Evolutionary conservation across 2,329 filamentous ascomycete genomes (phyloP).

Genomic region (Pseudonectria buxi): DNA sequence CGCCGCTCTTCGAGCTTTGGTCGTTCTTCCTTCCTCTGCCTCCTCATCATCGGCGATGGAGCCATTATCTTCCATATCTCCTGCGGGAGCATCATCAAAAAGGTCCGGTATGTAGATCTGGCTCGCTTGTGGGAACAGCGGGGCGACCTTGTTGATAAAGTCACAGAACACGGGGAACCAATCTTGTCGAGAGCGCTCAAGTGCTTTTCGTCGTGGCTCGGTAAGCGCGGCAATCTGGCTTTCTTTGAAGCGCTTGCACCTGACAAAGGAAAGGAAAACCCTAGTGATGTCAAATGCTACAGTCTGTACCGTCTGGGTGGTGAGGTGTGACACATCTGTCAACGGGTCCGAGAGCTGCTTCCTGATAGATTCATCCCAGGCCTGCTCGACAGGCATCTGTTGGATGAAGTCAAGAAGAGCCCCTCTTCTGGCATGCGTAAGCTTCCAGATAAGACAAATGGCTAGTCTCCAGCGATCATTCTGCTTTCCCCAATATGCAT

Average conservation of each 20-base stretch:
- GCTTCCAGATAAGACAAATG: slow-evolving; percentile 24
- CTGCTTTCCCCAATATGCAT: slow-evolving; percentile 19
- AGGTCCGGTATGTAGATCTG: slow-evolving; percentile 25
- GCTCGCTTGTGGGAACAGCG: slow-evolving; percentile 26
- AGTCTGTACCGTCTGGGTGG: slow-evolving; percentile 5
- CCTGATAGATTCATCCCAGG: slow-evolving; percentile 13
- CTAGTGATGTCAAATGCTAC: slow-evolving; percentile 25
- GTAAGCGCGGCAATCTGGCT: slow-evolving; percentile 12
- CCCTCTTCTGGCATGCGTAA: slow-evolving; percentile 23
- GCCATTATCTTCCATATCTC: slow-evolving; percentile 11
- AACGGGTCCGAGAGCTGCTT: slow-evolving; percentile 14
- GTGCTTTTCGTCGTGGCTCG: slow-evolving; percentile 12
- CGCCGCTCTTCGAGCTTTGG: slow-evolving; percentile 10
- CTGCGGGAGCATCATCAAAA: slow-evolving; percentile 13
- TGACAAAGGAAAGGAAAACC: slow-evolving; percentile 25
- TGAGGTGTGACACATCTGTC: slow-evolving; percentile 5
- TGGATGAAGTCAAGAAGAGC: slow-evolving; percentile 18
- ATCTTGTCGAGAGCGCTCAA: slow-evolving; percentile 3
- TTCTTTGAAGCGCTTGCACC: slow-evolving; percentile 18
- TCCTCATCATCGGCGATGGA: slow-evolving; percentile 6
- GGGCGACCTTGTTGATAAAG: slow-evolving; percentile 21
- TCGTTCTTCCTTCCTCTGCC: slow-evolving; percentile 5
- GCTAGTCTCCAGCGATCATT: slow-evolving; percentile 25
- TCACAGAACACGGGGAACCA: slow-evolving; percentile 18
- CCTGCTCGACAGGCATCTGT: slow-evolving; percentile 7